These are phyloP conservation scores for Pichia sp. DNA, from an alignment of 1,139 yeast species.

Conservation along the genomic window DNA sequence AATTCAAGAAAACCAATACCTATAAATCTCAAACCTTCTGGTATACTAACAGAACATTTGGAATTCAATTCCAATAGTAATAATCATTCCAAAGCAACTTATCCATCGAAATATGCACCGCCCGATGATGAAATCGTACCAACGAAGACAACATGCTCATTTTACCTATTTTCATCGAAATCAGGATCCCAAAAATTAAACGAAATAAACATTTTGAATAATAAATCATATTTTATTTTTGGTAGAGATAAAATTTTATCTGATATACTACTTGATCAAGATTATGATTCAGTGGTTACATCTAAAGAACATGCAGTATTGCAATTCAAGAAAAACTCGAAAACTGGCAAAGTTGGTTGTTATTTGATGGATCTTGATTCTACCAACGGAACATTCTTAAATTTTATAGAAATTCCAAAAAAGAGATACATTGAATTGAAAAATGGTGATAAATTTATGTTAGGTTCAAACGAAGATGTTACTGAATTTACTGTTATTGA, in stretches of 20 bases:
- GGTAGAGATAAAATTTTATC: slow-evolving; percentile 43
- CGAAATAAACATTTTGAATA: slow-evolving; percentile 18
- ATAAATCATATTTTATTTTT: slow-evolving; percentile 29
- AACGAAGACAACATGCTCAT: slow-evolving; percentile 11
- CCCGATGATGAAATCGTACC: slow-evolving; percentile 22
- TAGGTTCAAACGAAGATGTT: slow-evolving; percentile 33
- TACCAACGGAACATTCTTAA: slow-evolving; percentile 47
- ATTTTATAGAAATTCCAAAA: slow-evolving; percentile 36
- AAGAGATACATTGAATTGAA: slow-evolving; percentile 43
- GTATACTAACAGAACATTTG: slow-evolving; percentile 15
- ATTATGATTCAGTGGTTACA: slow-evolving; percentile 34
- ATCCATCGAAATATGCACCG: slow-evolving; percentile 16
- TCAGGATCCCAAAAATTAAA: not conserved
- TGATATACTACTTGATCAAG: slow-evolving; percentile 35
- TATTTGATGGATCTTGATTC: slow-evolving; percentile 50
- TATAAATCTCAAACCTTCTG: slow-evolving; percentile 24
- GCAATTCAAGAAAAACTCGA: slow-evolving; percentile 35
- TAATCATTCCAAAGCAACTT: not conserved
- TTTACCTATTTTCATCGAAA: slow-evolving; percentile 13
- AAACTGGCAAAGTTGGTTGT: slow-evolving; percentile 8
- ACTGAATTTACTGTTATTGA: slow-evolving; percentile 18
- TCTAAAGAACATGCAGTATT: slow-evolving; percentile 53
- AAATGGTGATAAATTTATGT: slow-evolving; percentile 40
- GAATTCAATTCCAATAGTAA: not conserved
- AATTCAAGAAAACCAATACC: slow-evolving; percentile 9